phyloP scores from a whole-genome alignment of 2,329 filamentous ascomycete species.

The Hypoxylon sp. region DNA sequence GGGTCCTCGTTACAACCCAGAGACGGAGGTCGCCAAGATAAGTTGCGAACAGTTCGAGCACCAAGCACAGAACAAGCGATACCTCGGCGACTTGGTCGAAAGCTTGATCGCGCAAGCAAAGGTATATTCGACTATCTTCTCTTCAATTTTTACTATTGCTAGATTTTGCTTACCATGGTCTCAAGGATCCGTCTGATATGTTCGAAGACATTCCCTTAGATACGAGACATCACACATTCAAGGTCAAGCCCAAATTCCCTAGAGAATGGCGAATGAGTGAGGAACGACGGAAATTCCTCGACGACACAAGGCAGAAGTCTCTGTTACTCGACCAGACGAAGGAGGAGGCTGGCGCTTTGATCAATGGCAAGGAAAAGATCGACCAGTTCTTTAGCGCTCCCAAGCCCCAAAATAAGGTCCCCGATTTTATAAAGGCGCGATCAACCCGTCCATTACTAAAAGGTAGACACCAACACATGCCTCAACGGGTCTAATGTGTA shows the following conservation, averaged over 20 bases:
- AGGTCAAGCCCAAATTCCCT: conserved; percentile 80
- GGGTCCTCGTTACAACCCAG: conserved; percentile 89
- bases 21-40: conserved; percentile 86
- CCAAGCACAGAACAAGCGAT: conserved; percentile 97
- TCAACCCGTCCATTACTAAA: neutral
- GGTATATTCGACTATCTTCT: conserved; percentile 56
- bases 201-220: conserved; percentile 94
- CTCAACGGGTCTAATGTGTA: conserved; percentile 22
- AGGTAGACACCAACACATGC: conserved; percentile 5
- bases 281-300: conserved; percentile 76
- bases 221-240: conserved; percentile 83
- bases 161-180: conserved; percentile 29
- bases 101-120: conserved; percentile 82
- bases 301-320: conserved; percentile 69
- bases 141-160: neutral
- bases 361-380: conserved; percentile 71
- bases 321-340: conserved; percentile 69
- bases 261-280: conserved; percentile 85
- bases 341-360: conserved; percentile 67
- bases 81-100: conserved; percentile 83
- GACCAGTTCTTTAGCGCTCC: conserved; percentile 55
- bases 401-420: neutral
- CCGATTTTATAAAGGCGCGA: conserved; percentile 14
- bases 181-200: conserved; percentile 78
- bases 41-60: conserved; percentile 90